These are phyloP conservation scores for Coemansia sp. DNA, from an alignment of 192 early-diverging fungal species.

Conservation along the genomic window DNA sequence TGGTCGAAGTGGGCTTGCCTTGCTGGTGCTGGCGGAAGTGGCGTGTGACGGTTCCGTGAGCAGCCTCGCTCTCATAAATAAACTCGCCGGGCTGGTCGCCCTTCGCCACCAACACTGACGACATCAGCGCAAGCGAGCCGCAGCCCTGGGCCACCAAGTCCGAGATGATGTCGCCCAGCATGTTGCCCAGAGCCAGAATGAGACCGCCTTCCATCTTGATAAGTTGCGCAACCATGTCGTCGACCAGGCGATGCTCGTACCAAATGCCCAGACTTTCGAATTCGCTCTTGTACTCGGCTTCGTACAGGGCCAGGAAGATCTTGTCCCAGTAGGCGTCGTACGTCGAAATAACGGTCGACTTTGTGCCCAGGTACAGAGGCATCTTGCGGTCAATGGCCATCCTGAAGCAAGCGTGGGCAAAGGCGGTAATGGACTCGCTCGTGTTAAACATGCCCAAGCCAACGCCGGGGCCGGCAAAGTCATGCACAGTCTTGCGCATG, in stretches of 20 bases:
- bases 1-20: constrained; percentile 90
- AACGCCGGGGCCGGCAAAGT: constrained; percentile 85
- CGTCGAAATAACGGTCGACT: constrained; percentile 94
- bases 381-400: constrained; percentile 83
- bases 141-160: constrained; percentile 97
- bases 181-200: constrained; percentile 94
- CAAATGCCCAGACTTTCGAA: constrained; percentile 85
- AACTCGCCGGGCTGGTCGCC: constrained; percentile 75
- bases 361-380: constrained; percentile 93
- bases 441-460: constrained; percentile 97
- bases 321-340: constrained; percentile 99
- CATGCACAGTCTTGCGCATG: constrained; percentile 67
- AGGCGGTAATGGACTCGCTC: constrained; percentile 83
- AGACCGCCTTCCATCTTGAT: constrained; percentile 93
- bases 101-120: constrained; percentile 89
- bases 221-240: constrained; percentile 98
- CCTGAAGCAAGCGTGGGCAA: constrained; percentile 94
- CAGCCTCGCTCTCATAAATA: constrained; percentile 88
- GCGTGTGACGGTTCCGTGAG: constrained; percentile 94
- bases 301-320: constrained; percentile 90
- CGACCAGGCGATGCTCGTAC: constrained; percentile 97
- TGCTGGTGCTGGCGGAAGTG: constrained; percentile 95
- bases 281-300: constrained; percentile 72
- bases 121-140: constrained; percentile 93
- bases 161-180: constrained; percentile 93